Evolutionary conservation across 2,329 filamentous ascomycete genomes (phyloP).

Genomic region (Verticillium longisporum): DNA sequence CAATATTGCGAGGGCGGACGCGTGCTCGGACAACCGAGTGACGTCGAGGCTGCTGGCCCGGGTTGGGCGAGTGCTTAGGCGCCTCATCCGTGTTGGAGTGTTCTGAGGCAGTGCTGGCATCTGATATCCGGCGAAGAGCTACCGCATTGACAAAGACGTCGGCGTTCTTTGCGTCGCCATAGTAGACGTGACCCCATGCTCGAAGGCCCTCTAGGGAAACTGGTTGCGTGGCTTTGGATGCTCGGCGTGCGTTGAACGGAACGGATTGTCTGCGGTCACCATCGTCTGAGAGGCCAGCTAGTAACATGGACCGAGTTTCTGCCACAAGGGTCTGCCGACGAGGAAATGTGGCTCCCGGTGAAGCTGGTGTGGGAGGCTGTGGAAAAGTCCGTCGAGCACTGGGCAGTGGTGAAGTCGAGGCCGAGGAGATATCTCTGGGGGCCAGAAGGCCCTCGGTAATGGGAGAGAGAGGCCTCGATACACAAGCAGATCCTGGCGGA

Average conservation of each 20-base stretch:
- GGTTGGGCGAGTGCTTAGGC: slow-evolving; percentile 1
- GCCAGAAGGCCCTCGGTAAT: slow-evolving; percentile 4
- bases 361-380: slow-evolving; percentile 10
- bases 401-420: neutral
- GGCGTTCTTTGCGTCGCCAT: slow-evolving; percentile 31
- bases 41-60: neutral
- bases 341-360: slow-evolving; percentile 7
- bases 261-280: slow-evolving; percentile 19
- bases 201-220: slow-evolving; percentile 24
- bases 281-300: slow-evolving; percentile 16
- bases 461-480: slow-evolving; percentile 8
- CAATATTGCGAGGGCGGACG: slow-evolving; percentile 31
- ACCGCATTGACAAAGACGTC: slow-evolving; percentile 39
- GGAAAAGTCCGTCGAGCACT: slow-evolving; percentile 4
- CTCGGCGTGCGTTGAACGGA: slow-evolving; percentile 5
- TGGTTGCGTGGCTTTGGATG: slow-evolving; percentile 6
- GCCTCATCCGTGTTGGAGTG: slow-evolving; percentile 2
- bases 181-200: slow-evolving; percentile 33
- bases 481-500: slow-evolving; percentile 5
- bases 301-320: slow-evolving; percentile 22
- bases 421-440: slow-evolving; percentile 1
- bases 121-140: slow-evolving; percentile 27
- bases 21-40: slow-evolving; percentile 33
- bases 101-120: slow-evolving; percentile 12
- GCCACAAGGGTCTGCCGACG: slow-evolving; percentile 19